Conservation (phyloP, 192 early-diverging fungal genomes). For the Coemansia sp. region DNA sequence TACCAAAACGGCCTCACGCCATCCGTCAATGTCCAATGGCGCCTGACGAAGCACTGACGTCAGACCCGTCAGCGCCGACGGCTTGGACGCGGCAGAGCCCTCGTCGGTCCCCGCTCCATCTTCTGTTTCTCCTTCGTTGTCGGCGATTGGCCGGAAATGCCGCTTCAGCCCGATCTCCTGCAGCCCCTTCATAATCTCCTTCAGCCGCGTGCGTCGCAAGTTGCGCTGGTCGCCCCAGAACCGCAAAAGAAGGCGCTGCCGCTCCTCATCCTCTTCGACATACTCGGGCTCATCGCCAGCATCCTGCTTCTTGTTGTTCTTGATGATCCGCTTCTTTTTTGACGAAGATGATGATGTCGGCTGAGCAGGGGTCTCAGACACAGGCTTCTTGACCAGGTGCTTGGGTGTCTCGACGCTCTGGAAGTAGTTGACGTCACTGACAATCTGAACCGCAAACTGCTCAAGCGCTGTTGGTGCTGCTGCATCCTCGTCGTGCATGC, state of each 20-base stretch:
- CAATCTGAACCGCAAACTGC: slow-evolving; percentile 31
- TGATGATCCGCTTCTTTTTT: slow-evolving; percentile 32
- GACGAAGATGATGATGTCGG: too few species aligned
- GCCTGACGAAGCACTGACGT: slow-evolving; percentile 14
- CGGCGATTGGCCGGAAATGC: slow-evolving; percentile 9
- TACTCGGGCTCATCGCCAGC: slow-evolving; percentile 14
- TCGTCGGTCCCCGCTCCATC: not conserved
- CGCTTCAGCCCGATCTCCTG: slow-evolving; percentile 45
- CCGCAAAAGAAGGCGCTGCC: slow-evolving; percentile 26
- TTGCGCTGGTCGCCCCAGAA: slow-evolving; percentile 56
- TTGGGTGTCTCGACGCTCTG: slow-evolving; percentile 43
- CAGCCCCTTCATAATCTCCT: slow-evolving; percentile 45
- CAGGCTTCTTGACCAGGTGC: slow-evolving; percentile 23
- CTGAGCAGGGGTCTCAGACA: not conserved
- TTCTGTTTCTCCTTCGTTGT: not conserved
- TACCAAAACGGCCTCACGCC: slow-evolving; percentile 6
- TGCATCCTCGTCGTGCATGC: not conserved
- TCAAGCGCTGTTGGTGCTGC: slow-evolving; percentile 9
- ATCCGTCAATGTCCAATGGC: slow-evolving; percentile 22
- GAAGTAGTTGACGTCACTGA: slow-evolving; percentile 41
- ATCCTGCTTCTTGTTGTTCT: slow-evolving; percentile 15
- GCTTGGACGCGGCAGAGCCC: not conserved
- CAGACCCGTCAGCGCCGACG: slow-evolving; percentile 5
- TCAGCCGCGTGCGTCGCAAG: slow-evolving; percentile 41
- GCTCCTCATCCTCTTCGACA: slow-evolving; percentile 47